These are phyloP conservation scores for Xylaria hypoxylon DNA, from an alignment of 2,329 filamentous ascomycete species.

Conservation along the genomic window DNA sequence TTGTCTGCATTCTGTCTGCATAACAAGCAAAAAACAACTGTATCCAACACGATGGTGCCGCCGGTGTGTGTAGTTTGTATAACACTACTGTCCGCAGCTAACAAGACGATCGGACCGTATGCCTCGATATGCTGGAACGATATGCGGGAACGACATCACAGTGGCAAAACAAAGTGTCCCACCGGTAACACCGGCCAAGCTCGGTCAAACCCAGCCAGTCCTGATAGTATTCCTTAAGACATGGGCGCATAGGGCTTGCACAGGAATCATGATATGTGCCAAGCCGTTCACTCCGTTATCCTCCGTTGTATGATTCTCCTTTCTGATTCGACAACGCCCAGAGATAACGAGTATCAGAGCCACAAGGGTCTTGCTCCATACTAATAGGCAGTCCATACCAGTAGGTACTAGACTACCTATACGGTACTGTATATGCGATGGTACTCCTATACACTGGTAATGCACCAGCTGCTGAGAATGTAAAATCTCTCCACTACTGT, in stretches of 20 bases:
- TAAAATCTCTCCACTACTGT: slow-evolving; percentile 1
- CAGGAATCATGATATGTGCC: slow-evolving; percentile 23
- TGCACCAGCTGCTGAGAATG: background rate
- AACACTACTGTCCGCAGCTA: background rate
- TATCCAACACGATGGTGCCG: background rate
- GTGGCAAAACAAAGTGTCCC: slow-evolving; percentile 9
- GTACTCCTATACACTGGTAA: too few relatives aligned
- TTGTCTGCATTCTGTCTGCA: slow-evolving; percentile 10
- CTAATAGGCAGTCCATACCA: slow-evolving; percentile 10
- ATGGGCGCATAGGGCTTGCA: background rate
- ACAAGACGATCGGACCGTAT: background rate
- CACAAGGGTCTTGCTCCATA: slow-evolving; percentile 20
- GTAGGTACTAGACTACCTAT: background rate
- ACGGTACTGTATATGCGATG: background rate
- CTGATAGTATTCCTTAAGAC: slow-evolving; percentile 16
- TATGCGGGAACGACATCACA: slow-evolving; percentile 15
- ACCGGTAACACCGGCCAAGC: slow-evolving; percentile 19
- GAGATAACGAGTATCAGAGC: slow-evolving; percentile 31
- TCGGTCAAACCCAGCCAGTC: slow-evolving; percentile 25
- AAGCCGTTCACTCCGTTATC: slow-evolving; percentile 31
- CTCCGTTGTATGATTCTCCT: slow-evolving; percentile 2
- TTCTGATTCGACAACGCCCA: slow-evolving; percentile 29
- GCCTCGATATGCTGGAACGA: slow-evolving; percentile 1
- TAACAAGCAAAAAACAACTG: slow-evolving; percentile 4
- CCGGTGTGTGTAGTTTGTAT: background rate